Evolutionary conservation across 306 rosid species (phyloP), one percentile per base, ranked within the genome.

Genomic region (Rosa rugosa): DNA sequence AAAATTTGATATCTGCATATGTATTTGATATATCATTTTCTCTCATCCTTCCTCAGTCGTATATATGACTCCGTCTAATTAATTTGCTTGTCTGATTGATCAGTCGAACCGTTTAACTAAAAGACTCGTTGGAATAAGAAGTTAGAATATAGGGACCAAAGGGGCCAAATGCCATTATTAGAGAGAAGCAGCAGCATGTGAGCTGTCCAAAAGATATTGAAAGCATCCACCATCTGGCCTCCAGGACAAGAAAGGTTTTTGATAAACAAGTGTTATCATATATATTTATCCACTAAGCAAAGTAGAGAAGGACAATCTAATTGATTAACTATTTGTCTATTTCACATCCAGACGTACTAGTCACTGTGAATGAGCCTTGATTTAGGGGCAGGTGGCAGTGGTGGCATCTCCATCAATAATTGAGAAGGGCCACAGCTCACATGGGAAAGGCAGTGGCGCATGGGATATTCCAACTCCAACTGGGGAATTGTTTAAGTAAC

Each of bases 161-260:
- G 36, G 3, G 36, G 36, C 36, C 76, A 73, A 45, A 41, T 66
- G 79, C 67, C 57, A 7, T 4, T 5, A 16, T 17, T n/a, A 1
- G 56, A 79, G 57, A 45, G 41, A 64, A 72, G 44, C 56, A 71
- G 47, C 11, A 3, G 49, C 72, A 66, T 59, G 79, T 83, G 86
- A 54, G 79, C 69, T 83, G 86, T 75, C 71, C 63, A 17, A n/a
- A 1, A 36, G 71, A 44, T 45, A 20, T 46, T 77, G 54, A 59
- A 36, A 4, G 45, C 4, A 20, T 51, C 56, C 44, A 79, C 63
- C 51, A 41, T 51, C 70, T 71, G 71, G 31, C 57, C 2, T 42
- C 18, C 1, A n/a, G 22, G 17, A 38, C 77, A 68, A 46, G 9
- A n/a, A 42, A 57, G 18, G 11, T 2, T 60, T 67, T 17, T 14